Evolutionary conservation across 495 filamentous ascomycete species (phyloP).

Genomic region (Acidomyces sp.): DNA sequence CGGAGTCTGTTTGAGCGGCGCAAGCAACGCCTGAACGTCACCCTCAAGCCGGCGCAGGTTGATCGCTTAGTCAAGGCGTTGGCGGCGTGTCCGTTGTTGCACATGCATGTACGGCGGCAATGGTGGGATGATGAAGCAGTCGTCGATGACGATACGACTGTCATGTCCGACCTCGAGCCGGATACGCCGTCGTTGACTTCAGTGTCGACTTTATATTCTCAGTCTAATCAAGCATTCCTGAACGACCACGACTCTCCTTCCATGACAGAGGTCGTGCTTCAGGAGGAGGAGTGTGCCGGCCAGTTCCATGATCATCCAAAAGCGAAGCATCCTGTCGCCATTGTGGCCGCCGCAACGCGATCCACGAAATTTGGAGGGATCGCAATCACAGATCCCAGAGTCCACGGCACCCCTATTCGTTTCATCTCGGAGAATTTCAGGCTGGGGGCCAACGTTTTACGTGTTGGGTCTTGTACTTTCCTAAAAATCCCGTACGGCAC

Average conservation of each 20-base stretch:
- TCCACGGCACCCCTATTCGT: constrained; percentile 9
- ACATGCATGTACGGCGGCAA: constrained; percentile 4
- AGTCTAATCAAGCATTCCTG: constrained; percentile 1
- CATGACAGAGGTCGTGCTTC: background rate
- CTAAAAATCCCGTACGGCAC: constrained; percentile 11
- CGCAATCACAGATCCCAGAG: constrained; percentile 12
- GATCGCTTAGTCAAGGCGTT: constrained; percentile 12
- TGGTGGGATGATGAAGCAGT: constrained; percentile 11
- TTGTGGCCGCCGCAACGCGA: background rate
- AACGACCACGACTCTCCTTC: constrained; percentile 1
- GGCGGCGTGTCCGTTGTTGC: constrained; percentile 9
- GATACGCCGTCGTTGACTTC: constrained; percentile 1
- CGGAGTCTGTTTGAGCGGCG: background rate
- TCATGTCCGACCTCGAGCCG: constrained; percentile 1
- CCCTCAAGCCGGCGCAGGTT: constrained; percentile 11
- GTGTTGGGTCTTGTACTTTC: constrained; percentile 8
- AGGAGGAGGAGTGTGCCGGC: constrained; percentile 4
- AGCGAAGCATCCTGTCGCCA: background rate
- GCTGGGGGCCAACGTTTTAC: constrained; percentile 6
- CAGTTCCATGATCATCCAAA: constrained; percentile 5
- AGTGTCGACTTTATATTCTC: constrained; percentile 4
- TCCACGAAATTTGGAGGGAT: constrained; percentile 11
- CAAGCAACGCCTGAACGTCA: constrained; percentile 3
- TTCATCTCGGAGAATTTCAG: constrained; percentile 8
- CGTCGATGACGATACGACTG: background rate